Evolutionary conservation across 2,329 filamentous ascomycete species (phyloP), one percentile per base, ranked within the genome.

Genomic region (Diaporthe citri): DNA sequence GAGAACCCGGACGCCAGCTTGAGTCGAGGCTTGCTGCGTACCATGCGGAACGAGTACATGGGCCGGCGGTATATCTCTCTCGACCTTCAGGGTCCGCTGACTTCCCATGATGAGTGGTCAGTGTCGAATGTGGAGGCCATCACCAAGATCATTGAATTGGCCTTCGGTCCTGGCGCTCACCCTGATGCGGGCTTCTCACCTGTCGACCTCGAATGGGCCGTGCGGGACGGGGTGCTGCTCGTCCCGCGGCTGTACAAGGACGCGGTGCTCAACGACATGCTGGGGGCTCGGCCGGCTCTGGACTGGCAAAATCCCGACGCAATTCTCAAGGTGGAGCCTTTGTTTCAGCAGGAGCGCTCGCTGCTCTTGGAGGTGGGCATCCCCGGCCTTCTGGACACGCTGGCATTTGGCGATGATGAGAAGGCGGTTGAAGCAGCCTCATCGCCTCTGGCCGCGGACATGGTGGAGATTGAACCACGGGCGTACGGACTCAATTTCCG

Each of bases 381-480:
- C 1, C 69, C 41, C 1, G 69, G 69, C 9, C 10, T 34, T 7
- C 10, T 71, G 9, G 55, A 51, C 28, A 39, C 55, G 1, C 41
- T 60, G 8, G 15, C 9, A 0, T 71, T 60, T 9, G 6, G 1
- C 3, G 41, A 60, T 20, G 39, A 64, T 1, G 39, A 64, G 4
- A 39, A 46, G 10, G 39, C 8, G 1, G 12, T 46, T 4, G n/a
- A 15, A 48, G n/a, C n/a, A n/a, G n/a, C n/a, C n/a, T n/a, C n/a
- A n/a, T n/a, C n/a, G n/a, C n/a, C n/a, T n/a, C 1, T 25, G 5
- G 71, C 71, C 59, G 36, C 52, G 0, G 78, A 80, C 46, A 71
- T 79, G 8, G 75, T 85, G 17, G 81, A 84, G 70, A 78, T 85
- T 5, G 74, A 83, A n/a, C 43, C 79, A 0, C 77, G 79, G 59